These are phyloP conservation scores for Halophytophthora polymorphica DNA, from an alignment of 352 stramenopile species.

Conservation along the genomic window DNA sequence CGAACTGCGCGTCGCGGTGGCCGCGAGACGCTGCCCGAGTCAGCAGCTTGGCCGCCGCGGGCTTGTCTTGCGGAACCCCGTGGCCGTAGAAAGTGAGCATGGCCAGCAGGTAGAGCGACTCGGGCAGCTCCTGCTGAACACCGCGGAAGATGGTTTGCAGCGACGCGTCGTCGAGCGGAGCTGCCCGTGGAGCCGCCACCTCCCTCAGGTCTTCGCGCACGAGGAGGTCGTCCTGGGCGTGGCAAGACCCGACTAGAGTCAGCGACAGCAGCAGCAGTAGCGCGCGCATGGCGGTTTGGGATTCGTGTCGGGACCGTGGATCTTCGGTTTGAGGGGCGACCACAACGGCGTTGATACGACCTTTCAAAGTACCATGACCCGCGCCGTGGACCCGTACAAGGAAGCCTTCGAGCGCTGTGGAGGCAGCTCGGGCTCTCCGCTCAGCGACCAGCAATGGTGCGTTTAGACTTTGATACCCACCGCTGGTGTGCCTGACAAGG, in stretches of 20 bases:
- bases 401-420: slow-evolving; percentile 8
- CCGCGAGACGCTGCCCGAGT: slow-evolving; percentile 17
- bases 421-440: neutral
- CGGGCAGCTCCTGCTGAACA: slow-evolving; percentile 30
- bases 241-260: neutral
- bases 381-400: slow-evolving; percentile 6
- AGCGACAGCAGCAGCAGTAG: slow-evolving; percentile 9
- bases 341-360: slow-evolving; percentile 2
- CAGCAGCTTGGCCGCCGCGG: slow-evolving; percentile 29
- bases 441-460: slow-evolving; percentile 8
- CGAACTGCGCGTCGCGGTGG: slow-evolving; percentile 46
- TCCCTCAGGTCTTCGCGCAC: slow-evolving; percentile 23
- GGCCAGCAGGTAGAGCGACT: slow-evolving; percentile 48
- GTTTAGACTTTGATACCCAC: neutral
- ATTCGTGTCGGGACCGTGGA: neutral
- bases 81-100: slow-evolving; percentile 56
- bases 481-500: neutral
- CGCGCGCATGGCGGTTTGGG: neutral
- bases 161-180: slow-evolving; percentile 22
- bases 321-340: neutral
- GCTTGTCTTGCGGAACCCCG: slow-evolving; percentile 28
- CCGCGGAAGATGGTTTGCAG: slow-evolving; percentile 34
- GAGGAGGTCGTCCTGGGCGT: slow-evolving; percentile 5
- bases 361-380: neutral
- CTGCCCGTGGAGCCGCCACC: slow-evolving; percentile 13